phyloP scores from a whole-genome alignment of 352 stramenopile species.

The Phytophthora ohioensis region DNA sequence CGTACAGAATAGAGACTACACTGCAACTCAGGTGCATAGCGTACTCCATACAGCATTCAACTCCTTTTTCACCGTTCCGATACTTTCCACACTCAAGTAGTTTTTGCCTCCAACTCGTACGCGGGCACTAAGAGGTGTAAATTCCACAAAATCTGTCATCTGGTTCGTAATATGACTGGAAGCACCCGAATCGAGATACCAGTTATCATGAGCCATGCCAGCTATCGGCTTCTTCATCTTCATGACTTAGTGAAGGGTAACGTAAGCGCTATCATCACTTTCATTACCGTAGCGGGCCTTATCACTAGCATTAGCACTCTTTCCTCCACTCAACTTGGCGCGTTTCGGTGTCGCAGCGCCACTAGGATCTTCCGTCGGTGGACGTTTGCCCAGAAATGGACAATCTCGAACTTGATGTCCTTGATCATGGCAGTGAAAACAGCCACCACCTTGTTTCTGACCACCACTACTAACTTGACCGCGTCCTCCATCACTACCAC shows the following conservation, averaged over 20 bases:
- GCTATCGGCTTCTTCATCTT: conserved; percentile 12
- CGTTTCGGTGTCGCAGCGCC: too few species aligned
- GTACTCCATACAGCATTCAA: conserved; percentile 6
- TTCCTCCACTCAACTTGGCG: background rate
- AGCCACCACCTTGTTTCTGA: too few species aligned
- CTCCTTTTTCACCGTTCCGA: conserved; percentile 19
- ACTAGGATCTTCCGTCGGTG: too few species aligned
- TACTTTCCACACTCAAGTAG: conserved; percentile 8
- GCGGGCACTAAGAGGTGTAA: conserved; percentile 7
- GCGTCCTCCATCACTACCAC: too few species aligned
- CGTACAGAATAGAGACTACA: conserved; percentile 12
- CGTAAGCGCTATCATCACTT: conserved; percentile 23
- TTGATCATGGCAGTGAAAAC: too few species aligned
- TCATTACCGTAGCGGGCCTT: conserved; percentile 7
- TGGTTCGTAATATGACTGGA: conserved; percentile 25
- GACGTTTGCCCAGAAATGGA: too few species aligned
- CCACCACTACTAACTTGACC: too few species aligned
- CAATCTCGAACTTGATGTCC: too few species aligned
- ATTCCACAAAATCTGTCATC: conserved; percentile 13
- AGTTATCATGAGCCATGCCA: conserved; percentile 9
- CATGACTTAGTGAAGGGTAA: conserved; percentile 2
- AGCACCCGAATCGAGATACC: conserved; percentile 19
- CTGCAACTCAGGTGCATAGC: conserved; percentile 6
- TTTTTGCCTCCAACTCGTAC: conserved; percentile 13
- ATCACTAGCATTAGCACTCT: conserved; percentile 5